Conservation (phyloP, 441 rosid genomes). For the Pelargonium citronellum region DNA sequence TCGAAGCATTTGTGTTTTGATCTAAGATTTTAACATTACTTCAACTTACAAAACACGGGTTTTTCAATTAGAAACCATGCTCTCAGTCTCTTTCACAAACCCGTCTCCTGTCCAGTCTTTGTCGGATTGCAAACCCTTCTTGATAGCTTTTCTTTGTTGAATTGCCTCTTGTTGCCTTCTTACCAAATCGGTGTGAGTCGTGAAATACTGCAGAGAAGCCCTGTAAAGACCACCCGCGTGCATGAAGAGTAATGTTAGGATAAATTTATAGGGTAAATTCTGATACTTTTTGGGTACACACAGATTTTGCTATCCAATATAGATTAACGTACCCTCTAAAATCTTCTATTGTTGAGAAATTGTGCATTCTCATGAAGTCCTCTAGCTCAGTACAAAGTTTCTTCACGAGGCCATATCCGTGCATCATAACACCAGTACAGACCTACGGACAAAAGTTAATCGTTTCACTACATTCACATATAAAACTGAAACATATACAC, state of each 20-base stretch:
- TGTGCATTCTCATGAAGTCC: slow-evolving; percentile 82
- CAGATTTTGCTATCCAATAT: slow-evolving; percentile 6
- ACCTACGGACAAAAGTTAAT: slow-evolving; percentile 38
- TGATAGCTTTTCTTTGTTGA: slow-evolving; percentile 58
- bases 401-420: slow-evolving; percentile 84
- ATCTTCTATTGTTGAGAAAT: slow-evolving; percentile 73
- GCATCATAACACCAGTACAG: slow-evolving; percentile 97
- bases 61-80: slow-evolving; percentile 74
- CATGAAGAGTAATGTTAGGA: not conserved
- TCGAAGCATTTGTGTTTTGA: not conserved
- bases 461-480: not conserved
- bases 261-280: not conserved
- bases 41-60: not conserved
- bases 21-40: not conserved
- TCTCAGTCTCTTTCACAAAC: slow-evolving; percentile 78
- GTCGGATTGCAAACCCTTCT: slow-evolving; percentile 76
- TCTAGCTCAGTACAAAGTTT: slow-evolving; percentile 64
- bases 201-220: slow-evolving; percentile 74
- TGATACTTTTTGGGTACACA: not conserved
- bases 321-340: slow-evolving; percentile 68
- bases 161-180: slow-evolving; percentile 75
- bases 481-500: not conserved
- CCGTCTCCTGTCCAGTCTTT: slow-evolving; percentile 99
- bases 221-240: slow-evolving; percentile 29
- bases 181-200: slow-evolving; percentile 81